Percentiles rank a stretch among this genome's conserved stretches.
Conservation (phyloP, 164 flowering plant species). For the Chloranthus sessilifolius region DNA sequence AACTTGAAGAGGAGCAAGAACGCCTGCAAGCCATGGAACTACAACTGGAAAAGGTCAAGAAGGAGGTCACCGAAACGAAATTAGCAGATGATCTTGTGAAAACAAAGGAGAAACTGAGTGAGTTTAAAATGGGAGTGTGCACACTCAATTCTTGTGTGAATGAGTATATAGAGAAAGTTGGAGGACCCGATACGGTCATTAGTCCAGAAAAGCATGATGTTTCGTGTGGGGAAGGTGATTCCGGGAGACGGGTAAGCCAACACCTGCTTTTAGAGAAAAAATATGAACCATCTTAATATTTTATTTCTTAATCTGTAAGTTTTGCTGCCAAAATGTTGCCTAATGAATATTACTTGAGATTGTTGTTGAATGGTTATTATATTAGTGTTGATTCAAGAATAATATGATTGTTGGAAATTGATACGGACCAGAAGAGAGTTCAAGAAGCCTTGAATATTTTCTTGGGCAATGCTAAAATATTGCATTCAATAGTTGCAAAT, state of each 20-base stretch:
- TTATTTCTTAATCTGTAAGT: too few species aligned
- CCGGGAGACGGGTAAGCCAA: slow-evolving; percentile 41
- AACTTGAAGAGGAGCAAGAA: slow-evolving; percentile 39
- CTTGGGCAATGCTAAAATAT: too few species aligned
- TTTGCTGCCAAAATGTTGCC: too few species aligned
- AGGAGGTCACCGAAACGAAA: slow-evolving; percentile 6
- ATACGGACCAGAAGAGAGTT: too few species aligned
- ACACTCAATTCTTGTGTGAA: slow-evolving; percentile 45
- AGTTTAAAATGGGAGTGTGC: slow-evolving; percentile 55
- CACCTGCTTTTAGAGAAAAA: slow-evolving; percentile 11
- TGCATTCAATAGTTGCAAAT: too few species aligned
- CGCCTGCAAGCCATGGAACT: slow-evolving; percentile 29
- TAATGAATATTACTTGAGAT: too few species aligned
- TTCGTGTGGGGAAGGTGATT: slow-evolving; percentile 10
- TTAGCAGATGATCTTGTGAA: slow-evolving; percentile 22
- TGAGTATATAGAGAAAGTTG: slow-evolving; percentile 21
- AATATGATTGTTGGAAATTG: too few species aligned
- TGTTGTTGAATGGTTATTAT: background rate
- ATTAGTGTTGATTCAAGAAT: too few species aligned
- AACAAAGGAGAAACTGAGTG: slow-evolving; percentile 45
- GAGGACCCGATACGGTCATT: slow-evolving; percentile 17
- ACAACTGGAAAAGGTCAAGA: slow-evolving; percentile 42
- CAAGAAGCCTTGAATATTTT: too few species aligned
- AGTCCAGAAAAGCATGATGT: slow-evolving; percentile 9
- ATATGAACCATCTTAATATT: background rate